phyloP scores from a whole-genome alignment of 257 asterid genomes.

The Phtheirospermum japonicum region DNA sequence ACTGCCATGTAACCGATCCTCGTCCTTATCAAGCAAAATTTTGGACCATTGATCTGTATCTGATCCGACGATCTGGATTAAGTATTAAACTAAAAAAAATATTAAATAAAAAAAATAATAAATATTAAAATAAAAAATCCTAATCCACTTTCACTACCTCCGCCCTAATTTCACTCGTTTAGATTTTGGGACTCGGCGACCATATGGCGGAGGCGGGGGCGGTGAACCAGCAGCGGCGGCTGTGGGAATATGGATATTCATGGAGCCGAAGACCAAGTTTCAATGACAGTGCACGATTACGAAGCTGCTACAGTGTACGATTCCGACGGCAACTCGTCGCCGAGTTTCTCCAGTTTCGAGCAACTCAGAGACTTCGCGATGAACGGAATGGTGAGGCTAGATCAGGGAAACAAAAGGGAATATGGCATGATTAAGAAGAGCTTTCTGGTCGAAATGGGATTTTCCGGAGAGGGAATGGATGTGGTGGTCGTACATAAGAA shows the following conservation, averaged over 20 bases:
- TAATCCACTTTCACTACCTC: no score
- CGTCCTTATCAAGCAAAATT: no score
- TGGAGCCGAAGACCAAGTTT: conserved; percentile 25
- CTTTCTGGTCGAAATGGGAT: conserved; percentile 32
- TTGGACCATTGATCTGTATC: no score
- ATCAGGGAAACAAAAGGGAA: conserved; percentile 25
- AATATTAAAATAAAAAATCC: no score
- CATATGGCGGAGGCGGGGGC: no score
- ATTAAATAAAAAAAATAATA: no score
- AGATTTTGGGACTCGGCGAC: no score
- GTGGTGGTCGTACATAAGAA: conserved; percentile 40
- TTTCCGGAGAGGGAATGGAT: conserved; percentile 20
- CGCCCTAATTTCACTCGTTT: no score
- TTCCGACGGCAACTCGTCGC: neutral
- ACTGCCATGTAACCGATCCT: no score
- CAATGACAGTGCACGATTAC: conserved; percentile 27
- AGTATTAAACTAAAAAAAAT: no score
- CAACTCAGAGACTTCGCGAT: conserved; percentile 18
- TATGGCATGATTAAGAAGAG: conserved; percentile 20
- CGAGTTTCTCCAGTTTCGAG: conserved; percentile 22
- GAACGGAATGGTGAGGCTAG: conserved; percentile 37
- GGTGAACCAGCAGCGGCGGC: no score
- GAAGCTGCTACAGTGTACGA: conserved; percentile 7
- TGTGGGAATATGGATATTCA: neutral
- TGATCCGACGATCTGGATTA: no score